These are phyloP conservation scores for Sphenostylis stenocarpa DNA, from an alignment of 306 rosid species.

Conservation along the genomic window DNA sequence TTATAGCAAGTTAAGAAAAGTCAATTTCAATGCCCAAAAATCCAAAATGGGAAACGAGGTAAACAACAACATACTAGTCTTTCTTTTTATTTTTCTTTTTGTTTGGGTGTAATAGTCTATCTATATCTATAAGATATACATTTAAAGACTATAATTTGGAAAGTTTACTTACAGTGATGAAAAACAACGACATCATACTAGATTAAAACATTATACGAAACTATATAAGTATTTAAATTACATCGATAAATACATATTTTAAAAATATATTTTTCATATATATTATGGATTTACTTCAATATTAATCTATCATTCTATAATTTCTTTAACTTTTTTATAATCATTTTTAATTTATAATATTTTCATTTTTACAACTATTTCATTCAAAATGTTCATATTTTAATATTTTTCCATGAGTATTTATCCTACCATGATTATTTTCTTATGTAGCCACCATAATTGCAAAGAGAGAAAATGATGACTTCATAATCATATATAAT, in stretches of 20 bases:
- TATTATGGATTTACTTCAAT: no score
- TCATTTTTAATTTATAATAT: background rate
- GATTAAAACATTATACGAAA: background rate
- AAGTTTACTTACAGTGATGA: background rate
- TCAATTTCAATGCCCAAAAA: conserved; percentile 2
- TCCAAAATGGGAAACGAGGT: background rate
- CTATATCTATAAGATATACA: background rate
- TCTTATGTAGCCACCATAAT: background rate
- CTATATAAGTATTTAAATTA: background rate
- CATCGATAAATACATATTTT: background rate
- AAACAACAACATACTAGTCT: background rate
- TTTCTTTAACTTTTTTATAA: background rate
- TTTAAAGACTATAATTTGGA: no score
- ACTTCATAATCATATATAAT: background rate
- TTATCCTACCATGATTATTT: background rate
- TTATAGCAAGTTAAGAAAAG: background rate
- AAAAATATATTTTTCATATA: no score
- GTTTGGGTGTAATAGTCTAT: background rate
- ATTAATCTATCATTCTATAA: background rate
- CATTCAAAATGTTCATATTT: background rate
- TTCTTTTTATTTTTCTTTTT: background rate
- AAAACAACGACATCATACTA: background rate
- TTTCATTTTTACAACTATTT: background rate
- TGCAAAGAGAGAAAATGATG: background rate
- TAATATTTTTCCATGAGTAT: background rate